Evolutionary conservation across 768 basidiomycete genomes (phyloP).

Genomic region (Boletus speciosus): DNA sequence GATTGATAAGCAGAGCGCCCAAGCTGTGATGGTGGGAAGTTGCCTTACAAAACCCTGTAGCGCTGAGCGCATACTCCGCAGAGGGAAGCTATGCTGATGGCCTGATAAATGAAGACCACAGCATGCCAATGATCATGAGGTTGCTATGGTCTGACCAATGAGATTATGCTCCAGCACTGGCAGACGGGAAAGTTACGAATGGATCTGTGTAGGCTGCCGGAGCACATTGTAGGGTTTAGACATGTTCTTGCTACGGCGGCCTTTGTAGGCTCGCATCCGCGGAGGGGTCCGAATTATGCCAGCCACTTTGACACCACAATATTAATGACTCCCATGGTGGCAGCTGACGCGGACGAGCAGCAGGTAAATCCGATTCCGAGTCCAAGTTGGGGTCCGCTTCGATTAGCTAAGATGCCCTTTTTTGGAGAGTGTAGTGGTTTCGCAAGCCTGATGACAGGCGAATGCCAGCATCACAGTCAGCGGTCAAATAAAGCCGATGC

Average conservation of each 20-base stretch:
- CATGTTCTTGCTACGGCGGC: too few species aligned
- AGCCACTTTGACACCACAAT: neutral
- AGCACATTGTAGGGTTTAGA: neutral
- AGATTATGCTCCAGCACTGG: neutral
- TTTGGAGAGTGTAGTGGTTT: constrained; percentile 14
- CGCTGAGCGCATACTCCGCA: neutral
- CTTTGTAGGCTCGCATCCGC: neutral
- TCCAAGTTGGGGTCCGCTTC: constrained; percentile 1
- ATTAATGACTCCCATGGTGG: neutral
- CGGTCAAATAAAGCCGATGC: constrained; percentile 30
- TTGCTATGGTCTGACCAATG: neutral
- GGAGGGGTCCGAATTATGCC: neutral
- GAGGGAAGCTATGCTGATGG: neutral
- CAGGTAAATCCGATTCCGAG: neutral
- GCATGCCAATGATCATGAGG: neutral
- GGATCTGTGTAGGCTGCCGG: neutral
- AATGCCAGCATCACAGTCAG: constrained; percentile 11
- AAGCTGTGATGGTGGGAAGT: too few species aligned
- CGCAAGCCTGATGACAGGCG: constrained; percentile 1
- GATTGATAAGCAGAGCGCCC: neutral
- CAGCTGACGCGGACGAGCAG: neutral
- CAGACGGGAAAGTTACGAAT: neutral
- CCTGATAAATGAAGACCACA: neutral
- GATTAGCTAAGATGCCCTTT: constrained; percentile 18
- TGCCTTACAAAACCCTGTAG: neutral